Evolutionary conservation across 768 basidiomycete species (phyloP), one percentile per base, ranked within the genome.

Genomic region (Lactifluus piperatus): DNA sequence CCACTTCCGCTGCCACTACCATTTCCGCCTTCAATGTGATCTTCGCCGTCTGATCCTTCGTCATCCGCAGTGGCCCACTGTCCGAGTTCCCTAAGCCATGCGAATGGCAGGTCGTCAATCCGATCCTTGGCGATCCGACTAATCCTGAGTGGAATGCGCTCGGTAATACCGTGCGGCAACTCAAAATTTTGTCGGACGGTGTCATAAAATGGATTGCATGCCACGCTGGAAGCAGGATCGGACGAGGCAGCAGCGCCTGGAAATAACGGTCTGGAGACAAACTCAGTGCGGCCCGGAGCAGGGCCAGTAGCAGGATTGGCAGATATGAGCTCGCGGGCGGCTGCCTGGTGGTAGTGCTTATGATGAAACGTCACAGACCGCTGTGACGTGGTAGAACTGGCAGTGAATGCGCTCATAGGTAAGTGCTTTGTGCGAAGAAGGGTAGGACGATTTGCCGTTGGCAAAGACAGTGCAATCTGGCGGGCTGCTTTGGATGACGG

Each of bases 191-290:
- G 90, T 39, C 89, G 84, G 66, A 98, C 89, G 66, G 88, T 86
- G 71, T 98, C 94, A 65, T 91, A 97, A 75, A 98, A 98, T 10
- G 95, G 95, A 69, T 95, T 97, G 64, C 78, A 83, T 5, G 85
- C 68, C 36, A 73, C 66, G 48, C 37, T 57, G 47, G 55, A n/a
- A 62, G 41, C 29, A 59, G 64, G 11, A 64, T 63, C 48, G 56
- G 62, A 45, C 18, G 48, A 43, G 47, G 44, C 2, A 36, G 52
- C 39, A 46, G 59, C 30, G 14, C 62, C 32, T 26, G 53, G 16
- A 26, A 51, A 34, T 10, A 49, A 56, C 14, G 44, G 44, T 30
- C 44, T 61, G 14, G 54, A 22, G 37, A 47, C 24, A 39, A 41
- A 56, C 18, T 56, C 60, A 29, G 50, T 20, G 14, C 59, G 59